Percentiles rank a stretch among this genome's conserved stretches.
These are phyloP conservation scores for Tubosaeta sp. DNA, from an alignment of 768 basidiomycete species.

Conservation along the genomic window DNA sequence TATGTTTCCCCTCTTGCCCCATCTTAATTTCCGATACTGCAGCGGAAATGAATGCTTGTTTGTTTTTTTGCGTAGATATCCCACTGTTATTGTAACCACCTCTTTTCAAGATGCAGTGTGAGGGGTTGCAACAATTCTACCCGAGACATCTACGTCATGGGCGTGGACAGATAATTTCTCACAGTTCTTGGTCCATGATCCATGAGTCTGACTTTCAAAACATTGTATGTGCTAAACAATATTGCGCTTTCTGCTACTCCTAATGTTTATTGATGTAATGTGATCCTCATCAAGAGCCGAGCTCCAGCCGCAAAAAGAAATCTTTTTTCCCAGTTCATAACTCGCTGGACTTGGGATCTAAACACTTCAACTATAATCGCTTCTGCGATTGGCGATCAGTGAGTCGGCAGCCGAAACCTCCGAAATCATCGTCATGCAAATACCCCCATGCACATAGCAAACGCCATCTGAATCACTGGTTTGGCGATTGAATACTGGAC, in stretches of 20 bases:
- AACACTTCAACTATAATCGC: not conserved
- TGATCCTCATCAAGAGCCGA: not conserved
- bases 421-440: not conserved
- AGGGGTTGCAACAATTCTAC: not conserved
- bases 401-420: not conserved
- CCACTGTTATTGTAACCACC: not conserved
- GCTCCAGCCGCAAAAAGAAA: not conserved
- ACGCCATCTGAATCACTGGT: not conserved
- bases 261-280: not conserved
- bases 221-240: not conserved
- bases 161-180: not conserved
- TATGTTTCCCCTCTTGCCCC: not conserved
- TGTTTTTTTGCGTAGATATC: not conserved
- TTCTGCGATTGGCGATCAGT: not conserved
- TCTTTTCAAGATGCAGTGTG: not conserved
- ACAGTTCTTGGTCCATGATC: not conserved
- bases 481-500: not conserved
- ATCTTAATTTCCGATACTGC: not conserved
- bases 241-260: not conserved
- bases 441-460: not conserved
- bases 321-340: not conserved
- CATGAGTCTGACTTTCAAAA: not conserved
- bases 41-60: not conserved
- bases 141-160: not conserved
- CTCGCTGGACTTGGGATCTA: not conserved